Percentiles rank a stretch among this genome's conserved stretches.
Conservation (phyloP, 148 eudicot genomes). For the Arctostaphylos glauca region DNA sequence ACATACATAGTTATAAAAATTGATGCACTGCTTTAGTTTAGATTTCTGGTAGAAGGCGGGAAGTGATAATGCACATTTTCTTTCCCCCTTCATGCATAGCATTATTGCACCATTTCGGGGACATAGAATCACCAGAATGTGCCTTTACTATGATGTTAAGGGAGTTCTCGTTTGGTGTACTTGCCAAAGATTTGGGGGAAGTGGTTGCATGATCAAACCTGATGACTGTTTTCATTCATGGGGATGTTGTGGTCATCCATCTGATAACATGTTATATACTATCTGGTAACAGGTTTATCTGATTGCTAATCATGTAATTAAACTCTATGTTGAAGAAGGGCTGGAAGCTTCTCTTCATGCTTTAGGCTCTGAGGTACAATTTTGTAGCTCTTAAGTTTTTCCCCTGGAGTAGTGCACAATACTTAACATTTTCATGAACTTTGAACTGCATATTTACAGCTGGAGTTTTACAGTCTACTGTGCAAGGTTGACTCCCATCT, state of each 20-base stretch:
- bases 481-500: conserved; percentile 49
- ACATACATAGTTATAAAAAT: background rate
- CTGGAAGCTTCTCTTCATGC: conserved; percentile 71
- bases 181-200: background rate
- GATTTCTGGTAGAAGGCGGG: background rate
- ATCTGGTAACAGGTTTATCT: conserved; percentile 64
- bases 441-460: conserved; percentile 46
- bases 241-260: conserved; percentile 1
- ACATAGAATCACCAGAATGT: background rate
- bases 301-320: conserved; percentile 62
- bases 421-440: background rate
- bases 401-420: background rate
- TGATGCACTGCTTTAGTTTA: conserved; percentile 6
- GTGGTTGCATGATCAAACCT: background rate
- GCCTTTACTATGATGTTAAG: background rate
- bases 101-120: background rate
- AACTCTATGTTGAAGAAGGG: conserved; percentile 86
- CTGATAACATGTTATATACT: background rate
- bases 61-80: background rate
- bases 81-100: background rate
- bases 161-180: background rate
- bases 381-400: conserved; percentile 16
- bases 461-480: conserved; percentile 72
- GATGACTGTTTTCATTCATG: conserved; percentile 1
- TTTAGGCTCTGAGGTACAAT: conserved; percentile 85